Conservation (phyloP, 495 filamentous ascomycete species). For the Penicillium parvum region DNA sequence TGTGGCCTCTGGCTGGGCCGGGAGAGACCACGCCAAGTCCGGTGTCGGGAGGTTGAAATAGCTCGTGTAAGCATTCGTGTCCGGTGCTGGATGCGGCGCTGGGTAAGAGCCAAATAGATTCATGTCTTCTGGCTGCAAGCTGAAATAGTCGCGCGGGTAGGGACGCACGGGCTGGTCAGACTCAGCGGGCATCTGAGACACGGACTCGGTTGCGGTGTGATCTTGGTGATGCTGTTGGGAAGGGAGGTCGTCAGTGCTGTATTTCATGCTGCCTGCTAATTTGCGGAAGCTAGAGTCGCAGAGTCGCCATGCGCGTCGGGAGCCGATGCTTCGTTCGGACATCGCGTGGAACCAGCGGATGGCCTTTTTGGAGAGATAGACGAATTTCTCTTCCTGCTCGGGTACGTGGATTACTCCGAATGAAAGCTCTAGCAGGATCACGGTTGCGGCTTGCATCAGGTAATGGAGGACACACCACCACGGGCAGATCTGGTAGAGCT, state of each 20-base stretch:
- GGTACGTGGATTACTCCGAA: constrained; percentile 50
- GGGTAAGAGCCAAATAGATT: constrained; percentile 8
- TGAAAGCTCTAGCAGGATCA: constrained; percentile 57
- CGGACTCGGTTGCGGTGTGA: not conserved
- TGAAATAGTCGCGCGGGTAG: constrained; percentile 11
- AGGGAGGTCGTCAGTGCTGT: constrained; percentile 34
- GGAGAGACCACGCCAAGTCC: constrained; percentile 7
- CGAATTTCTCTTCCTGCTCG: constrained; percentile 37
- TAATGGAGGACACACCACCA: constrained; percentile 65
- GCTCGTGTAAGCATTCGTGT: constrained; percentile 11
- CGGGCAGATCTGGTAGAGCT: constrained; percentile 50
- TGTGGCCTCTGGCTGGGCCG: constrained; percentile 2
- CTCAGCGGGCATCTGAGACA: not conserved
- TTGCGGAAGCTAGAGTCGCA: constrained; percentile 22
- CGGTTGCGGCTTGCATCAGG: constrained; percentile 54
- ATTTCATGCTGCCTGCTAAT: constrained; percentile 30
- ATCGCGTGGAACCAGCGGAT: constrained; percentile 50
- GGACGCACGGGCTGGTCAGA: not conserved
- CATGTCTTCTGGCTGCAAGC: constrained; percentile 9
- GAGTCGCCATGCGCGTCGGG: constrained; percentile 48
- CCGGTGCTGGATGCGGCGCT: constrained; percentile 3
- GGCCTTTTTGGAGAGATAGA: constrained; percentile 47
- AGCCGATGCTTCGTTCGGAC: constrained; percentile 44
- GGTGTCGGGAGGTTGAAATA: constrained; percentile 18
- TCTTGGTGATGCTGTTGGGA: constrained; percentile 13